Conservation (phyloP, 2,329 filamentous ascomycete genomes). For the Nemania sp. region DNA sequence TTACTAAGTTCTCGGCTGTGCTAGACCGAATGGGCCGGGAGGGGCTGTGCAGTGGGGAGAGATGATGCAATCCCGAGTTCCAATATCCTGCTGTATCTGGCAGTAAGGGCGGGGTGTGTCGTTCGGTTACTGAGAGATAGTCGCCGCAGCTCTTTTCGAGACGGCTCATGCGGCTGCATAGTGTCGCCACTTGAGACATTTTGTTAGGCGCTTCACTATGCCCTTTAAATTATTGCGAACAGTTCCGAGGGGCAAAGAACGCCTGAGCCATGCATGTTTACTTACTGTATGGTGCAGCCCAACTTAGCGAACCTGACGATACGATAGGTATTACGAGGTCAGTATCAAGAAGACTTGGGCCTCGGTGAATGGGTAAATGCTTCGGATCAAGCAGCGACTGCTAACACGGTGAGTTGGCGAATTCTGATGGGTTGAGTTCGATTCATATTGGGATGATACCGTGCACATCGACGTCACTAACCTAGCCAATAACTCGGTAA, state of each 20-base stretch:
- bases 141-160: too few relatives aligned
- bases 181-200: slow-evolving; percentile 21
- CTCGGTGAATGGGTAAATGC: not conserved
- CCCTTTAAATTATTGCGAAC: not conserved
- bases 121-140: not conserved
- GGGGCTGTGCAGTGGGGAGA: slow-evolving; percentile 15
- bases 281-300: not conserved
- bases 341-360: too few relatives aligned
- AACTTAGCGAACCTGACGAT: not conserved
- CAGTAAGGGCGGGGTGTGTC: slow-evolving; percentile 1
- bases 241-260: not conserved
- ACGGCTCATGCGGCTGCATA: slow-evolving; percentile 17
- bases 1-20: slow-evolving; percentile 5
- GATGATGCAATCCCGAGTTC: slow-evolving; percentile 23
- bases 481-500: not conserved
- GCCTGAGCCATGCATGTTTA: too few relatives aligned
- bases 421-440: not conserved
- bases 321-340: too few relatives aligned
- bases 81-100: slow-evolving; percentile 4
- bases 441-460: not conserved
- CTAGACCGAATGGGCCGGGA: slow-evolving; percentile 14
- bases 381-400: not conserved
- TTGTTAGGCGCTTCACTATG: not conserved
- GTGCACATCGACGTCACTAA: slow-evolving; percentile 17
- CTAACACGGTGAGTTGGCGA: not conserved